Evolutionary conservation across 106 monocot genomes (phyloP), one percentile per base, ranked within the genome.

Genomic region (Dendrobium officinale): DNA sequence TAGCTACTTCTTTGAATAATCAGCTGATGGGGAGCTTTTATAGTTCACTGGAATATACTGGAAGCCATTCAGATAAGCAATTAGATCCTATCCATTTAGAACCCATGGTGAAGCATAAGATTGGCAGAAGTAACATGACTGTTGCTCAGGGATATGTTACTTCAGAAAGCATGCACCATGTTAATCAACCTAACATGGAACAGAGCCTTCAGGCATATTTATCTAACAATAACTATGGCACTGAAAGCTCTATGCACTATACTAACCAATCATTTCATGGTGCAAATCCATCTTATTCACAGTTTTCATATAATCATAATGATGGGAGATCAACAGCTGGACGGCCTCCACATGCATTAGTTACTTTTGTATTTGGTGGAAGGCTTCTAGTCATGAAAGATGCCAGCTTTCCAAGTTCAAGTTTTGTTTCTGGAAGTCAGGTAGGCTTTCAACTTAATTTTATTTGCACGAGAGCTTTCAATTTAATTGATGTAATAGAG

Each of bases 351-450:
- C 99, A 99, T 87, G 85, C 95, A 77, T 85, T 99, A 77, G 93
- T 95, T 78, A 73, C 88, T 17, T 99, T 99, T 87, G 99, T 95
- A 59, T 99, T 99, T 88, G 99, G 99, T 77, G 99, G 99, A 31
- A 99, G 95, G 72, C 83, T 99, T 58, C 76, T 99, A 77, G 83
- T 95, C 56, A 87, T 92, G 90, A 91, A 93, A 82, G 85, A 95
- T 79, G 31, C 43, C 64, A 81, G 9, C 74, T 77, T 86, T 68
- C 75, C 84, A 43, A 55, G 78, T 54, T 26, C 87, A 44, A 82
- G 76, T 40, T 82, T 87, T 37, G 84, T 76, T 55, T 83, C 77
- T 80, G 90, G 88, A 74, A 92, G 75, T 77, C 91, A 92, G 92
- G 97, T 94, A 44, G 37, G 42, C 17, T 42, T 24, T 76, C 7